Evolutionary conservation across 108 stramenopile genomes (phyloP).

Genomic region (Nitzschia inconspicua): DNA sequence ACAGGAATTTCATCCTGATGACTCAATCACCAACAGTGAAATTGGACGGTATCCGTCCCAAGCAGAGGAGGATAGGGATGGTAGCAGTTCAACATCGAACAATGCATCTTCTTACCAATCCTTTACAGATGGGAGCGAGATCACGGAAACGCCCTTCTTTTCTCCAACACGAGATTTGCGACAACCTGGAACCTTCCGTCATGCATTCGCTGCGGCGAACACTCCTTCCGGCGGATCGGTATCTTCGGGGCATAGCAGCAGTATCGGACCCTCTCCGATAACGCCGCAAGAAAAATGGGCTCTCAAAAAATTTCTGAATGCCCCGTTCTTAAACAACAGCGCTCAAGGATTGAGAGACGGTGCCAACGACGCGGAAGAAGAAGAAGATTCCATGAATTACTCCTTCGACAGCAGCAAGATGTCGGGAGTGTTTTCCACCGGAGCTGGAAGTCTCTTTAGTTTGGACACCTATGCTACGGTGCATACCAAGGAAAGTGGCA

Average conservation of each 20-base stretch:
- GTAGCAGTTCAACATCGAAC: too few relatives aligned
- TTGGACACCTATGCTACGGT: constrained; percentile 9
- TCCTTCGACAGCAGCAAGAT: constrained; percentile 15
- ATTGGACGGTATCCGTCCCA: too few relatives aligned
- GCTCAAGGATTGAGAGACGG: too few relatives aligned
- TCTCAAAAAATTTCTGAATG: constrained; percentile 14
- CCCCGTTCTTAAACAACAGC: constrained; percentile 6
- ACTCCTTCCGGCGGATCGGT: constrained; percentile 1
- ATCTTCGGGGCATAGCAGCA: too few relatives aligned
- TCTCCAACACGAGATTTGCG: constrained; percentile 14
- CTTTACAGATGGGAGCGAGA: constrained; percentile 3
- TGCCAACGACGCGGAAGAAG: background rate
- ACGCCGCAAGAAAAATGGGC: constrained; percentile 22
- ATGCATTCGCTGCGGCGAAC: background rate
- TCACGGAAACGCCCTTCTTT: constrained; percentile 12
- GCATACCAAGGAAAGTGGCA: background rate
- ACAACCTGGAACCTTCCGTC: constrained; percentile 2
- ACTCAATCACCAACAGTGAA: too few relatives aligned
- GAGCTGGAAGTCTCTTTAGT: constrained; percentile 12
- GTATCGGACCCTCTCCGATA: background rate
- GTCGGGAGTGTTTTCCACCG: constrained; percentile 13
- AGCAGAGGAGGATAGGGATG: too few relatives aligned
- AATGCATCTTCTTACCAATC: constrained; percentile 6
- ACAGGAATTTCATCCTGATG: too few relatives aligned
- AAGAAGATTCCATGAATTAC: constrained; percentile 16